phyloP scores from a whole-genome alignment of 345 rosid genomes.

The Crucihimalaya himalaica region DNA sequence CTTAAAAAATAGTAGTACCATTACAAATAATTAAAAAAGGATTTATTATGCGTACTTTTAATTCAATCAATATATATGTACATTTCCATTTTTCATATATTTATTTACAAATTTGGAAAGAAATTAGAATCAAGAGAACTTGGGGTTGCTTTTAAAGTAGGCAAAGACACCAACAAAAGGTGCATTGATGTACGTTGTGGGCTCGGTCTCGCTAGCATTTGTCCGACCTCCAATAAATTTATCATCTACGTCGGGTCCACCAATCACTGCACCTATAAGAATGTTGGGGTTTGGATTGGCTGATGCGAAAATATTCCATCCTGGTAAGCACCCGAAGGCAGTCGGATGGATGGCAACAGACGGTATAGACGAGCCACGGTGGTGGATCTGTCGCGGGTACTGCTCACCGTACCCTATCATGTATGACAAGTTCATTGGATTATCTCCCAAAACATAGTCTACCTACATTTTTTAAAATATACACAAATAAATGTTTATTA shows the following conservation, averaged over 20 bases:
- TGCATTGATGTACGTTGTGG: conserved; percentile 89
- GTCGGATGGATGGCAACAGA: conserved; percentile 56
- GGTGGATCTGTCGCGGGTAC: conserved; percentile 79
- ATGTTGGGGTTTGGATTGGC: conserved; percentile 66
- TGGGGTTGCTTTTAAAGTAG: conserved; percentile 71
- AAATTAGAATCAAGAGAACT: conserved; percentile 9
- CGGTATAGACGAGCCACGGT: conserved; percentile 79
- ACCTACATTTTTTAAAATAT: neutral
- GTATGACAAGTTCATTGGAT: conserved; percentile 75
- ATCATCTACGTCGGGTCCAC: conserved; percentile 79
- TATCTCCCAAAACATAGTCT: conserved; percentile 88
- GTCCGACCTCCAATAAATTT: conserved; percentile 56
- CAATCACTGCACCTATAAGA: conserved; percentile 74
- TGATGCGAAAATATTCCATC: conserved; percentile 62
- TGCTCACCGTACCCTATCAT: conserved; percentile 81
- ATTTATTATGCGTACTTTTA: neutral
- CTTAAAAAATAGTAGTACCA: too few relatives aligned
- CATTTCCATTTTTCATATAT: neutral
- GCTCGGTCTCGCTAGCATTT: conserved; percentile 77
- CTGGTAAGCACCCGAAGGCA: conserved; percentile 56
- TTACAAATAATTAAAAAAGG: neutral
- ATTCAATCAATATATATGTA: neutral
- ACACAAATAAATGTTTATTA: neutral
- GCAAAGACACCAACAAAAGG: conserved; percentile 91
- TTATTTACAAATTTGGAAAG: neutral